Base-by-base conservation (phyloP, 805 yeast species). In the Torulaspora delbrueckii region DNA sequence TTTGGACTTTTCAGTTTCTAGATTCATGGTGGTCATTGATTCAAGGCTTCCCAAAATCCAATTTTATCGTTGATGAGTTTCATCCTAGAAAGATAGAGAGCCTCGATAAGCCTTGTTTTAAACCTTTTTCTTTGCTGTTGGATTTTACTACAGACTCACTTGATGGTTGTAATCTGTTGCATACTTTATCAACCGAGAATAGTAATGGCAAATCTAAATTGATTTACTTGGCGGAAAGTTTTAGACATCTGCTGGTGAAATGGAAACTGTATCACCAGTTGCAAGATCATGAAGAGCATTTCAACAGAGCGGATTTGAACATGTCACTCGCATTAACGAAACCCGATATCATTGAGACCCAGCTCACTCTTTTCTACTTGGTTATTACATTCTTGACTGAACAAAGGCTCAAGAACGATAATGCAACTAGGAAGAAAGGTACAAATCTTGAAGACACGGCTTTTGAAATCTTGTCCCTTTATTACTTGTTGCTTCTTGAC, bases 1-100 rank as follows among this genome's bases (percentile, higher is more conserved):
- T 60, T 40, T 59, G 64, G 57, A 57, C 58, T 31, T 62, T 55
- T 30, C 63, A 62, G 43, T 61, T 60, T 43, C 52, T 64, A 37
- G 52, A 51, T 14, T 54, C 61, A 7, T 63, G 66, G 66, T 60
- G 64, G 62, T 48, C 54, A 6, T 47, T 63, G 19, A 39, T 59
- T 3, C 58, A 57, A 36, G 63, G 63, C 12, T 40, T 54, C 30
- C 65, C 65, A 23, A 58, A 58, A 47, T 40, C 53, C 12, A 59
- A 62, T 36, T 60, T 58, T 43, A 28, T 56, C 9, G 45, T 50
- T 8, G 61, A 56, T 19, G 63, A 61, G 42, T 59, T 60, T 33
- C 58, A 53, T 26, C 60, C 65, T 13, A 55, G 58, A 16, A 42
- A 50, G 31, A 27, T 59, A 9, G 33, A 46, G 13, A 42, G 50